Base-by-base conservation (phyloP, 352 stramenopile species). In the Pythium biforme region DNA sequence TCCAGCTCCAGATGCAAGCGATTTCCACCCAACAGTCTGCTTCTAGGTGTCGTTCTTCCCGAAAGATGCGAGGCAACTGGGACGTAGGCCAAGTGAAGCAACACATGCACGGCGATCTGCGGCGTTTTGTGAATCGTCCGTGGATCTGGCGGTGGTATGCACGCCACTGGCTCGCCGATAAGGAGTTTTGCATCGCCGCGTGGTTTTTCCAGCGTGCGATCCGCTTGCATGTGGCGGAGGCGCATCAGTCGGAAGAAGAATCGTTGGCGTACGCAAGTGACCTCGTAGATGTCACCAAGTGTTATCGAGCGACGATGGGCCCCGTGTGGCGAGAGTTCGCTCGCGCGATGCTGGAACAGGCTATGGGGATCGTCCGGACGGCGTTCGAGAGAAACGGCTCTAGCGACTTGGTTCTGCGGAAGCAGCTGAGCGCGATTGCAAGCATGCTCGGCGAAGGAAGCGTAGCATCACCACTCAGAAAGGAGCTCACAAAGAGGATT, bases 101-200 rank as follows among this genome's bases (percentile, higher is more conserved):
- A 4, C 55, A 85, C 47, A 62, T 88, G 9, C 72, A 84, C 23
- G 79, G 81, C 11, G 79, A 90, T 48, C 62, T 90, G 7, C 69
- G 72, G 53, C 59, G 61, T 0, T 88, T 88, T 67, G 74, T 82
- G 10, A 40, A 50, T 6, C 73, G 45, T 8, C 64, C 64, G 19
- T 90, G 81, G 81, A 64, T 90, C 33, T 90, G 81, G 81, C 84
- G 81, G n/a, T 71, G 64, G 51, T 76, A 86, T 50, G 79, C 64
- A 1, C 52, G 37, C 0, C 34, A 77, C 26, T 88, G 79, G 59
- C 47, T 74, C 9, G 39, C 49, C 0, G 74, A 88, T 25, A 71
- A 81, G 3, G 79, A 88, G 34, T 69, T 79, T 40, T 59, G 59
- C 4, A 66, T 88, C 12, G 77, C 79, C 0, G 72, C 73, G 19